Percentiles rank a stretch among this genome's conserved stretches.
These are phyloP conservation scores for Umbelopsis isabellina DNA, from an alignment of 192 early-diverging fungal genomes.

Conservation along the genomic window DNA sequence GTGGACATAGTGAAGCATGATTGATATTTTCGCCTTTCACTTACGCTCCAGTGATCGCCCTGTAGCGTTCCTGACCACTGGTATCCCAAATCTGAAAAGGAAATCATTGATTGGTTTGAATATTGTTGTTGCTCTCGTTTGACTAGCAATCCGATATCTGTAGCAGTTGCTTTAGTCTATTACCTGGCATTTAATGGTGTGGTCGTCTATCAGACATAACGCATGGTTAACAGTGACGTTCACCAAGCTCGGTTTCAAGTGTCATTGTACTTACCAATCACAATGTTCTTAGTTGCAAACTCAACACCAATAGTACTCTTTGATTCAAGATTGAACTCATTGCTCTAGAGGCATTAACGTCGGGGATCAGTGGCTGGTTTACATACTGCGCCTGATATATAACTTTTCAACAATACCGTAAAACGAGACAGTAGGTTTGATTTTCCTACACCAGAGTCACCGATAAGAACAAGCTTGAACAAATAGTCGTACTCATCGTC, in stretches of 20 bases:
- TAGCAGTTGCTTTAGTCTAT: not conserved
- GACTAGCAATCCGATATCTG: not conserved
- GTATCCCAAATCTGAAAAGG: conserved; percentile 72
- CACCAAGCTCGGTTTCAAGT: no score
- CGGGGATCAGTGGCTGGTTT: not conserved
- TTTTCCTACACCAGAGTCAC: conserved; percentile 84
- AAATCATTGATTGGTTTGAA: no score
- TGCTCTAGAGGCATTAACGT: conserved; percentile 33
- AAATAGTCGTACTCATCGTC: conserved; percentile 74
- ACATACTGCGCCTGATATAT: not conserved
- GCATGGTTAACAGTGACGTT: not conserved
- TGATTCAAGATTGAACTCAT: conserved; percentile 97
- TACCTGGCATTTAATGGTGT: conserved; percentile 20
- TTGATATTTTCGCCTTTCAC: not conserved
- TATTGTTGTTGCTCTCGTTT: not conserved
- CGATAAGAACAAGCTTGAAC: conserved; percentile 73
- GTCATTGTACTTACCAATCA: not conserved
- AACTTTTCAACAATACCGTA: conserved; percentile 59
- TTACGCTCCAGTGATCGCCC: conserved; percentile 79
- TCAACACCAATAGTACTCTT: conserved; percentile 91
- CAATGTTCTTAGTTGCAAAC: conserved; percentile 50
- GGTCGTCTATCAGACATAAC: not conserved
- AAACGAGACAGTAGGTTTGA: conserved; percentile 80
- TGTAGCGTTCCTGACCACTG: conserved; percentile 94
- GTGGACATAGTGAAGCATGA: not conserved